Evolutionary conservation across 73 alveolate genomes (phyloP), one percentile per base, ranked within the genome.

Genomic region (Paramecium bursaria): DNA sequence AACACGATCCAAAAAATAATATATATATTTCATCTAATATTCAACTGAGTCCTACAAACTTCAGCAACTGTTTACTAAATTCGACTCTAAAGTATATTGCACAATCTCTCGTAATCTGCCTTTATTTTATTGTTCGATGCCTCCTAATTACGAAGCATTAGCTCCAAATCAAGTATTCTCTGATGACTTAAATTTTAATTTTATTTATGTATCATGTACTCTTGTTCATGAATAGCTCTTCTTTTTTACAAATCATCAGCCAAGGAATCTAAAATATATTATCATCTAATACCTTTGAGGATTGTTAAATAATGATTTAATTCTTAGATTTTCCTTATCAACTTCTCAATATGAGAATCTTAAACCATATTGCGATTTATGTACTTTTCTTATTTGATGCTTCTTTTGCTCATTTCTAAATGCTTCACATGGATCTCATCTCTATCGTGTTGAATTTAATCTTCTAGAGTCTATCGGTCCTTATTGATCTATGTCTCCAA

Each of bases 271-370:
- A 67, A 67, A 17, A 31, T 39, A 67, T 39, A 30, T 11, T 13
- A 14, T 39, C 4, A 7, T 15, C 21, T 0, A 13, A 39, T 39
- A 67, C 82, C 82, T 35, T 42, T 67, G 15, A 39, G 22, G 44
- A 67, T 67, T 19, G 19, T 67, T 15, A 67, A 42, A 17, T 39
- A 39, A 25, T 25, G 33, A 19, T 30, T 39, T 67, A 47, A 25
- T 67, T 67, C 82, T 11, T 67, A 35, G 17, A 67, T 42, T 67
- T 67, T 67, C 11, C n/a, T 35, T 11, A 33, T 42, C 2, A 67
- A 25, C 17, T 67, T 67, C 11, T 35, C 82, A 67, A 67, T 67
- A 67, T 67, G 82, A 33, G 49, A 33, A 67, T 67, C 82, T 14
- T 25, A 11, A 3, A 67, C 82, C 9, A 67, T 67, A 67, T 67